Evolutionary conservation across 2,329 filamentous ascomycete genomes (phyloP).

Genomic region (Lecanicillium sp.): DNA sequence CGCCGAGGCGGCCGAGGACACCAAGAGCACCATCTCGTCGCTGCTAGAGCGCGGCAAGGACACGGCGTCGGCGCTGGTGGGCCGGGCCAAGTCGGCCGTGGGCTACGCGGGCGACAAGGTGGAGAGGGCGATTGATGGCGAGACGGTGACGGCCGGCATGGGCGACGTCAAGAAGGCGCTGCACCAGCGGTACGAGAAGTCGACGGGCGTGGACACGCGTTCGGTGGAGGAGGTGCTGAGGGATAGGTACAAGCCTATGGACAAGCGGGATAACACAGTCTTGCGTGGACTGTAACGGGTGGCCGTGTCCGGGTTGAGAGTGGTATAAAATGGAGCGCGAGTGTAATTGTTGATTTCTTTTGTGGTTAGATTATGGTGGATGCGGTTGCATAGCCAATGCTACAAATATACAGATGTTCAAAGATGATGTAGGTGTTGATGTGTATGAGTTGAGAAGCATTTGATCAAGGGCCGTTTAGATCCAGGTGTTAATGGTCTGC

Average conservation of each 20-base stretch:
- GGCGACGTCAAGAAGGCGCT: conserved; percentile 41
- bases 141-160: conserved; percentile 14
- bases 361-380: too few relatives aligned
- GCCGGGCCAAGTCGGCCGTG: conserved; percentile 27
- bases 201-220: conserved; percentile 31
- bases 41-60: conserved; percentile 33
- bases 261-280: conserved; percentile 35
- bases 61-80: conserved; percentile 31
- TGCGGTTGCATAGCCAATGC: too few relatives aligned
- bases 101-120: conserved; percentile 28
- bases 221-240: conserved; percentile 45
- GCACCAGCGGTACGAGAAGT: conserved; percentile 42
- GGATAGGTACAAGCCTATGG: conserved; percentile 46
- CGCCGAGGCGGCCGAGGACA: conserved; percentile 23
- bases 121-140: conserved; percentile 18
- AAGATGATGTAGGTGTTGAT: too few relatives aligned
- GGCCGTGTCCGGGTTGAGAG: not conserved
- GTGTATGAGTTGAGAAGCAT: too few relatives aligned
- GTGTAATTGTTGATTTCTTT: too few relatives aligned
- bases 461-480: too few relatives aligned
- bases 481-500: too few relatives aligned
- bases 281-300: conserved; percentile 29
- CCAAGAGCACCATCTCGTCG: conserved; percentile 28
- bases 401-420: too few relatives aligned
- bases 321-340: too few relatives aligned